Conservation (phyloP, 306 rosid genomes). For the Glycine soja region DNA sequence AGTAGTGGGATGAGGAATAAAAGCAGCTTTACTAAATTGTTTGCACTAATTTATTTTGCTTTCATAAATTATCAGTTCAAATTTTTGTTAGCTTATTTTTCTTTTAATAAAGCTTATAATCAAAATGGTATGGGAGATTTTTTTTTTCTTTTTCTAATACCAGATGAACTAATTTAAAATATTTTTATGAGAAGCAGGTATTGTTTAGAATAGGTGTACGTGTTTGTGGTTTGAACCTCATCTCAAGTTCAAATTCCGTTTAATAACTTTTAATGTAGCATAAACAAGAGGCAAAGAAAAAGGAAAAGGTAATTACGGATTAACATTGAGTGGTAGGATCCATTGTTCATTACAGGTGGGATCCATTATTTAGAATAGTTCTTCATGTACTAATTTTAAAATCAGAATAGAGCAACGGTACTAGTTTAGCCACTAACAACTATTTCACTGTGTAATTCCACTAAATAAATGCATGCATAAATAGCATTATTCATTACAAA, state of each 20-base stretch:
- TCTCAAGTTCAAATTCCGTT: slow-evolving; percentile 3
- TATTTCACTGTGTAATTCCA: slow-evolving; percentile 10
- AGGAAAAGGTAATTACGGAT: neutral
- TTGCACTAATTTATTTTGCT: slow-evolving; percentile 31
- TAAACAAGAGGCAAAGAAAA: neutral
- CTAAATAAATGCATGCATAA: neutral
- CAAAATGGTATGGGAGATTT: neutral
- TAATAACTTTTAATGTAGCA: neutral
- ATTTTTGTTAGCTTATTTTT: neutral
- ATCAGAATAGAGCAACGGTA: neutral
- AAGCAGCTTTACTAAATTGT: neutral
- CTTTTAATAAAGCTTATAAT: slow-evolving; percentile 6
- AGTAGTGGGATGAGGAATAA: neutral
- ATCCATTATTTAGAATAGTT: slow-evolving; percentile 20
- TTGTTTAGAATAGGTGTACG: neutral
- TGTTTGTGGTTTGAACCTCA: slow-evolving; percentile 6
- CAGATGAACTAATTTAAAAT: neutral
- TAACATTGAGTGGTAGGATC: slow-evolving; percentile 19
- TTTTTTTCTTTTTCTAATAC: neutral
- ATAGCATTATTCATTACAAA: neutral
- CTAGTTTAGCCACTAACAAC: slow-evolving; percentile 1
- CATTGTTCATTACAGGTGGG: too few species aligned
- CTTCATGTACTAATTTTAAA: slow-evolving; percentile 32
- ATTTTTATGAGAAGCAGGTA: neutral
- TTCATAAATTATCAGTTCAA: neutral